Percentiles rank a stretch among this genome's conserved stretches.
Conservation (phyloP, 345 rosid species). For the Jatropha curcas region DNA sequence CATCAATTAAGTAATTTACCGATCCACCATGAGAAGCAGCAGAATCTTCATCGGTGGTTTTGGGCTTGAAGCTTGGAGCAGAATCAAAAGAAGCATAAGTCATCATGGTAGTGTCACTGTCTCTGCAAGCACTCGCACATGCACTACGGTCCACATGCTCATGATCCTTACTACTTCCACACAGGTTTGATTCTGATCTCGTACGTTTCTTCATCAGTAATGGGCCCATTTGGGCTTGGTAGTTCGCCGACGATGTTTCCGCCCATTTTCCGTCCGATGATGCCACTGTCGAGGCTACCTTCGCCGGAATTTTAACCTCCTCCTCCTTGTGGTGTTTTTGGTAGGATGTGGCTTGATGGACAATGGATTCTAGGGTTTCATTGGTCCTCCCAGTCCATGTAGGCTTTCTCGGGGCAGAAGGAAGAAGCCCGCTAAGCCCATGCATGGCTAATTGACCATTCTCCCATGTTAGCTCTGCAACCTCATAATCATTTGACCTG, state of each 20-base stretch:
- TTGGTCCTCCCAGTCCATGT: conserved; percentile 32
- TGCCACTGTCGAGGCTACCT: conserved; percentile 7
- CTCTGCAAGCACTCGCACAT: conserved; percentile 37
- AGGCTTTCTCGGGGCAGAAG: conserved; percentile 27
- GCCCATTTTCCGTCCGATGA: conserved; percentile 19
- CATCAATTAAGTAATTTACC: conserved; percentile 31
- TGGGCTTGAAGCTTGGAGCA: conserved; percentile 41
- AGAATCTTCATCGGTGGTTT: conserved; percentile 48
- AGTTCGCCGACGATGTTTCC: background rate
- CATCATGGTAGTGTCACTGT: conserved; percentile 35
- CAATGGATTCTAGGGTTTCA: conserved; percentile 51
- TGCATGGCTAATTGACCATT: conserved; percentile 50
- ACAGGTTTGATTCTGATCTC: conserved; percentile 22
- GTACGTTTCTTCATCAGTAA: conserved; percentile 29
- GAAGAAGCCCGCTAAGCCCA: conserved; percentile 40
- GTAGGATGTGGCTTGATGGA: conserved; percentile 43
- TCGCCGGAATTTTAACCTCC: background rate
- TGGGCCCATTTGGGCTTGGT: background rate
- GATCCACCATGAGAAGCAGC: conserved; percentile 43
- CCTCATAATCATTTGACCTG: conserved; percentile 50
- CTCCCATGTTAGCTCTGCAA: conserved; percentile 54
- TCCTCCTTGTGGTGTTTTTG: no score
- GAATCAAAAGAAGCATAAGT: conserved; percentile 54
- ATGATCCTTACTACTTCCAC: conserved; percentile 10
- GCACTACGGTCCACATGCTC: conserved; percentile 23